Base-by-base conservation (phyloP, 2,329 filamentous ascomycete species). In the Aspergillus hiratsukae region DNA sequence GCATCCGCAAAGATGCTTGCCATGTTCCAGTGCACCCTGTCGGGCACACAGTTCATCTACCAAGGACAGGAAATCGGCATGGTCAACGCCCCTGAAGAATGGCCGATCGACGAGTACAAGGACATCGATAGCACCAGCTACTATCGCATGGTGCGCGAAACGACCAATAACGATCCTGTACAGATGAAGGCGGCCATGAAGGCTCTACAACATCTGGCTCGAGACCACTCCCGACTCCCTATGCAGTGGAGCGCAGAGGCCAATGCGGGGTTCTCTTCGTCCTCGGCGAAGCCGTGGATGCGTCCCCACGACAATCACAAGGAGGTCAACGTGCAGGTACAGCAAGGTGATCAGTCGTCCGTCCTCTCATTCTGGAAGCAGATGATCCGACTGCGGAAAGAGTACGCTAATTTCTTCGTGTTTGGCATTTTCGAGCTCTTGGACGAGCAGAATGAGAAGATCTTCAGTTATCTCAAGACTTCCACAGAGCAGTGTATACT, bases 141-240 rank as follows among this genome's bases (percentile, higher is more conserved):
- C 67, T 84, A 72, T 52, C 68, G 68, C 31, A 71, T 88, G 41
- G 76, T 83, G 65, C 58, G 64, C 67, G 54, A 70, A 68, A 50
- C 68, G 10, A 69, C 64, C 1, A 59, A 65, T n/a, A 67, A 76
- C 55, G 63, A 70, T 8, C 72, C 75, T 43, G 72, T 69, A 28
- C 70, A 83, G 1, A 74, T 73, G 11, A 74, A 78, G 40, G 58
- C 37, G 9, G 81, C 79, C 0, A 78, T 80, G 63, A 69, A 75
- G 8, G 76, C 82, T 41, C 74, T 89, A 52, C 81, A 85, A 60
- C 76, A 80, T 57, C 80, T 88, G 29, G 85, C 72, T 0, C 68
- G 88, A 19, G 88, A 91, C 70, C 88, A 91, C 68, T 83, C 84
- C 5, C 80, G 88, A 35, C 83, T 86, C 1, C 87, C 87, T 0